Base-by-base conservation (phyloP, 2,329 filamentous ascomycete genomes). In the Madurella mycetomatis region DNA sequence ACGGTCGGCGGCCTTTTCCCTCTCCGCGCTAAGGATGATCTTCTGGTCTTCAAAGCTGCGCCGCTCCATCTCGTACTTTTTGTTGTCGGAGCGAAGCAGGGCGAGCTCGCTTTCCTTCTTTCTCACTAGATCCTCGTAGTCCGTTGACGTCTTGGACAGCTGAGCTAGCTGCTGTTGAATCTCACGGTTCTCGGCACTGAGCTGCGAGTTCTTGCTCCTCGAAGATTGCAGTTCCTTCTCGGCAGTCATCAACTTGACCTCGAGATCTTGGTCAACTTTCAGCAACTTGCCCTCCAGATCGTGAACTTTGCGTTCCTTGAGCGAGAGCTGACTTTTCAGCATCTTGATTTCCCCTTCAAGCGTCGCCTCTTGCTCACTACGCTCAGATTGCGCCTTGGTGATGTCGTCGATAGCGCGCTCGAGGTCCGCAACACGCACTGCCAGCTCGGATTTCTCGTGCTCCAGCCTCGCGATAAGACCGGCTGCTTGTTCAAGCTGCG, bases 91-190 rank as follows among this genome's bases (percentile, higher is more conserved):
- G 62, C 91, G 90, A 34, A 97, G 79, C 44, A 97, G 80, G 0
- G 87, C 81, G 17, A 99, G 76, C 67, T 99, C 95, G 69, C 92
- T 96, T 67, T 99, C 94, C 69, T 97, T 99, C 55, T 88, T 86
- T 19, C 91, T 83, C 19, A 99, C 87, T 42, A 97, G 81, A 64
- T 97, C 92, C 70, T 99, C 94, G 61, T 96, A 97, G 66, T 92
- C 90, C 0, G 91, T 95, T 0, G 92, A 96, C 0, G 92, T 96
- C 47, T 90, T 85, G 0, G 94, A 94, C 16, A 99, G 76, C 61
- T 96, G 86, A 0, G 88, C 82, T 50, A 99, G 84, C 65, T 96
- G 91, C 63, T 91, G 83, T 51, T 95, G 87, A 45, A 95, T 83
- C 43, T 88, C 84, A 12, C 84, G 82, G 62, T 95, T 95, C 66